Conservation (phyloP, 2,329 filamentous ascomycete species). For the Fusarium bulbicola region DNA sequence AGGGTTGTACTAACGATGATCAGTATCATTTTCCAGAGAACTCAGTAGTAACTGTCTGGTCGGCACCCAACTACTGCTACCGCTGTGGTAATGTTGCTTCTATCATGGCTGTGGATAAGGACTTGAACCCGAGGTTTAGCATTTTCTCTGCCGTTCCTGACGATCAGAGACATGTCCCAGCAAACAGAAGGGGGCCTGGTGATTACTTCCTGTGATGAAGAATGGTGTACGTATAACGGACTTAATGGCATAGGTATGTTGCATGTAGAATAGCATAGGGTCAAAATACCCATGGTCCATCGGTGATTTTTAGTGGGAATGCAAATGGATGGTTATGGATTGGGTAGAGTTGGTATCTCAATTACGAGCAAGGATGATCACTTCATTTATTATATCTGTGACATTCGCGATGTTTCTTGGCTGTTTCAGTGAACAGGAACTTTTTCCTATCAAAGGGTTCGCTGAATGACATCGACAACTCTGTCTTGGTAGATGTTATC, state of each 20-base stretch:
- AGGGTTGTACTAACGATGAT: conserved; percentile 40
- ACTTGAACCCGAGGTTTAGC: conserved; percentile 89
- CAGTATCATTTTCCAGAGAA: conserved; percentile 94
- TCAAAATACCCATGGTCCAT: conserved; percentile 53
- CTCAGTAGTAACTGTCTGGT: conserved; percentile 98
- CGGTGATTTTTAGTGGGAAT: conserved; percentile 45
- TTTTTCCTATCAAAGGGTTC: not conserved
- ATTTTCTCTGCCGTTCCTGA: conserved; percentile 92
- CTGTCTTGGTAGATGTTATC: not conserved
- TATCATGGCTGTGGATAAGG: conserved; percentile 90
- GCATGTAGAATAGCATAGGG: conserved; percentile 55
- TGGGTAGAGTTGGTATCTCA: conserved; percentile 41
- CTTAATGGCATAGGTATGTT: conserved; percentile 42
- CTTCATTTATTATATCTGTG: not conserved
- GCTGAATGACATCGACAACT: not conserved
- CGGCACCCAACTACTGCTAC: conserved; percentile 95
- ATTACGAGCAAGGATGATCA: conserved; percentile 18
- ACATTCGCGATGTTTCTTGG: not conserved
- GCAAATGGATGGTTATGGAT: conserved; percentile 31
- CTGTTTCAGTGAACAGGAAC: not conserved
- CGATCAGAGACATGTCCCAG: conserved; percentile 81
- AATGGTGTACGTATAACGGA: conserved; percentile 39
- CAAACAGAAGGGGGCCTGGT: conserved; percentile 71
- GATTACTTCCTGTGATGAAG: conserved; percentile 73
- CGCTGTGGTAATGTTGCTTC: conserved; percentile 96